Evolutionary conservation across 1,139 yeast genomes (phyloP), one percentile per base, ranked within the genome.

Genomic region (Magnusiomyces sp.): DNA sequence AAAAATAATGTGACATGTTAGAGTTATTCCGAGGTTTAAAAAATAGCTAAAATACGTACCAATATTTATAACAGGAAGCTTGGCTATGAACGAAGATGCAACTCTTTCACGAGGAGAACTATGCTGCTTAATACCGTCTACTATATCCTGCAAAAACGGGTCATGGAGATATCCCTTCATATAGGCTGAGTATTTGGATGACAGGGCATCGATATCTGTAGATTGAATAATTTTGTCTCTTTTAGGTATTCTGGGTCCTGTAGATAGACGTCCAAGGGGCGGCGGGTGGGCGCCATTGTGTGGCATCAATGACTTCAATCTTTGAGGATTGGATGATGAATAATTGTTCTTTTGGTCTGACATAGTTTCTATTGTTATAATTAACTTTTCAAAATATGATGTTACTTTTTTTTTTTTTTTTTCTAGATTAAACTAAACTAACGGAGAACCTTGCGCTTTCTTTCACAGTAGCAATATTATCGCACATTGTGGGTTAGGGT

Each of bases 181-280:
- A 48, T 74, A 73, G 5, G 94, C 83, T 38, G 83, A 75, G 54
- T 71, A 67, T 46, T 94, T 77, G 55, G 95, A 82, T 23, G 89
- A 75, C 17, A 90, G 67, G 0, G 97, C 97, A 66, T 90, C 97
- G 48, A 78, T 71, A 61, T 90, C 97, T 0, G 98, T 90, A 0
- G 81, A 75, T 49, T 86, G 71, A 14, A 85, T 73, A 10, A 75
- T 69, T 51, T 74, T 73, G 54, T 81, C 85, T 27, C 55, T 53
- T 13, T 59, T 47, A 2, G 57, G 41, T 10, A 45, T 40, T 13
- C 42, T 17, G 4, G 42, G 42, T 23, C 7, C 29, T 5, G 29
- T 23, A 23, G 29, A 23, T 23, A 23, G 29, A 7, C 29, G 29
- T 23, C 29, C 29, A 23, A 23, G 29, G 7, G 29, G 7, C 7